Base-by-base conservation (phyloP, 169 alveolate species). In the Cryptosporidium sp. region DNA sequence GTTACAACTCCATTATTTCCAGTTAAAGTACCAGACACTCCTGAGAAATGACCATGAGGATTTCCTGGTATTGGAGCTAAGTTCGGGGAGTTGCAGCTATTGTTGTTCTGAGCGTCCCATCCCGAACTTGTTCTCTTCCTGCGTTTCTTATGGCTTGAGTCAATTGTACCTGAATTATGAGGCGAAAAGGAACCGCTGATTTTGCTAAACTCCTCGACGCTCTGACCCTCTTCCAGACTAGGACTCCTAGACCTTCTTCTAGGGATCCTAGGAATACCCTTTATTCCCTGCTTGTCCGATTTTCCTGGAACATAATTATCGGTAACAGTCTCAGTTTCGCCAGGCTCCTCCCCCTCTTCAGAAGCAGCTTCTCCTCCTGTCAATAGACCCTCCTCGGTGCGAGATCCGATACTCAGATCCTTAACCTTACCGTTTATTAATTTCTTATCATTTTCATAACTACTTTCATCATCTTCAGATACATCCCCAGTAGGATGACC, bases 201-300 rank as follows among this genome's bases (percentile, higher is more conserved):
- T 80, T 59, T 80, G 51, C 65, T 62, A 41, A 31, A 61, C 26
- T 80, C 89, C 51, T 80, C 89, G 26, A 73, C 58, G 41, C 75
- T 80, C 48, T 80, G 80, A 35, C 75, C 75, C 48, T 80, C 75
- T 12, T 80, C 89, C 21, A 65, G 55, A 48, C 89, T 80, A n/a
- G 89, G 89, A 43, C 89, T 80, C 31, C 89, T 80, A n/a, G 89
- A 80, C 62, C 89, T 80, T 65, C 89, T 80, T 48, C 89, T 59
- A 31, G 89, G 89, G 7, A 80, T 80, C 41, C 75, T 59, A 62
- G 73, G 50, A 21, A 80, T 80, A 31, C 52, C 74, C 48, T 80
- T 80, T 29, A 39, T 73, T 31, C 43, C 68, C 58, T 50, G 52
- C n/a, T 73, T 51, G 37, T 73, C 86, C 37, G 68, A 23, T 45